A percentile compares a stretch with the other conserved stretches of the same genome.
Conservation (phyloP, 2,329 filamentous ascomycete genomes). For the Fragosphaeria purpurea region DNA sequence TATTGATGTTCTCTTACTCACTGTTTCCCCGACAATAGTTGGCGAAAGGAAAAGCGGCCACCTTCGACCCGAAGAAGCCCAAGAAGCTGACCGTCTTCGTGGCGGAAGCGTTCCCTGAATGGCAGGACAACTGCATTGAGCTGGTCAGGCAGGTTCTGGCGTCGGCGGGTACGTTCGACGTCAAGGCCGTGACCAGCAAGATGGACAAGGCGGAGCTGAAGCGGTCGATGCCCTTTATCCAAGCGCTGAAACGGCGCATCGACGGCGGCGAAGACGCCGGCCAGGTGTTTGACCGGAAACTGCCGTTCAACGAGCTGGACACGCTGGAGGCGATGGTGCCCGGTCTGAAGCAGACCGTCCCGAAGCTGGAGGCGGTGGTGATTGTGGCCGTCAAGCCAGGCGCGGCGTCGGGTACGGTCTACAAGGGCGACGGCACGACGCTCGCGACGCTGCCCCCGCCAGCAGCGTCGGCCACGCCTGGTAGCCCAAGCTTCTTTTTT, state of each 20-base stretch:
- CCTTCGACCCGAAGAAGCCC: conserved; percentile 81
- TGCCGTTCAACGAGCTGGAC: conserved; percentile 78
- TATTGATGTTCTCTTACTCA: conserved; percentile 19
- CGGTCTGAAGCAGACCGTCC: conserved; percentile 42
- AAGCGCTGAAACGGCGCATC: conserved; percentile 74
- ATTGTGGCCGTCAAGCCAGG: conserved; percentile 63
- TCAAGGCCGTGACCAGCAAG: conserved; percentile 69
- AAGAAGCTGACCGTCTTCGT: conserved; percentile 86
- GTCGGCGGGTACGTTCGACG: conserved; percentile 36
- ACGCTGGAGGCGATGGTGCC: conserved; percentile 67
- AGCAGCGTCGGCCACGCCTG: conserved; percentile 71
- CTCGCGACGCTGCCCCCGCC: conserved; percentile 47
- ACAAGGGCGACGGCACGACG: conserved; percentile 37
- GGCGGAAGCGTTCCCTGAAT: conserved; percentile 69
- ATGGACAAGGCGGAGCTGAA: conserved; percentile 86
- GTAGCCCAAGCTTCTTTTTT: conserved; percentile 26
- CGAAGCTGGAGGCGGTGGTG: conserved; percentile 41
- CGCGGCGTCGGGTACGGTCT: conserved; percentile 50
- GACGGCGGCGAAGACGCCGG: conserved; percentile 56
- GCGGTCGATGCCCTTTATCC: conserved; percentile 96
- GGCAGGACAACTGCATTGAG: conserved; percentile 87
- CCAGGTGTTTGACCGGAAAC: conserved; percentile 69
- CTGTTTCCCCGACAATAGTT: conserved; percentile 30
- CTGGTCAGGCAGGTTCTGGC: conserved; percentile 50
- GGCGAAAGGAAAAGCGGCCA: conserved; percentile 77